Base-by-base conservation (phyloP, 305 asterid species). In the Solanum hybrid region DNA sequence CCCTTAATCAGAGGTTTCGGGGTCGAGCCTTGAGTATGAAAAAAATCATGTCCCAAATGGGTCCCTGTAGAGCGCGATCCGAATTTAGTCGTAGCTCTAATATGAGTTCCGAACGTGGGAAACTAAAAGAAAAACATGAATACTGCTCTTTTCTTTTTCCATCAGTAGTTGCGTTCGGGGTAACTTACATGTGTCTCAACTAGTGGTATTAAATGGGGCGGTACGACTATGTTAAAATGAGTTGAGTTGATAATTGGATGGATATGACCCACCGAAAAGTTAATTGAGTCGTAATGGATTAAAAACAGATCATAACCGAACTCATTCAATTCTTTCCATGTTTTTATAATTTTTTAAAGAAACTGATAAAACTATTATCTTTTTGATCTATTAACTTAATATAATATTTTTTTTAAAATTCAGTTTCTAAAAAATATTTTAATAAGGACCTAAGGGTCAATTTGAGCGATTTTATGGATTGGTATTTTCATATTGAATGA, bases 61-160 rank as follows among this genome's bases (percentile, higher is more conserved):
- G 3, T 32, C 3, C 64, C 7, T 13, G 3, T 0, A 46, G 0
- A 13, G 22, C 7, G 3, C 20, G 7, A 5, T 46, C 0, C 7
- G 0, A 14, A 46, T 14, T 46, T 14, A 46, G 0, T 46, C 3
- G 1, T 14, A 46, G 0, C 64, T 46, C 0, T 1, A 46, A 14
- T 46, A 46, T 46, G 8, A 5, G 7, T 0, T 13, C 60, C 20
- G 7, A 51, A 51, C 64, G 3, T 46, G 34, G 34, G 34, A 31
- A 31, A 31, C 34, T 31, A 31, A 46, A 14, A 14, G 12, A 46
- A 11, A 2, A 51, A 17, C 10, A 56, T 56, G 10, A 56, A 56
- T 56, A 56, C 66, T 4, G 0, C 66, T 51, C n/a, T 16, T 51
- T 51, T 16, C 22, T 79, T 10, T 37, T 36, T 12, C 3, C 32